Evolutionary conservation across 257 asterid species (phyloP), one percentile per base, ranked within the genome.

Genomic region (Solanum dulcamara): DNA sequence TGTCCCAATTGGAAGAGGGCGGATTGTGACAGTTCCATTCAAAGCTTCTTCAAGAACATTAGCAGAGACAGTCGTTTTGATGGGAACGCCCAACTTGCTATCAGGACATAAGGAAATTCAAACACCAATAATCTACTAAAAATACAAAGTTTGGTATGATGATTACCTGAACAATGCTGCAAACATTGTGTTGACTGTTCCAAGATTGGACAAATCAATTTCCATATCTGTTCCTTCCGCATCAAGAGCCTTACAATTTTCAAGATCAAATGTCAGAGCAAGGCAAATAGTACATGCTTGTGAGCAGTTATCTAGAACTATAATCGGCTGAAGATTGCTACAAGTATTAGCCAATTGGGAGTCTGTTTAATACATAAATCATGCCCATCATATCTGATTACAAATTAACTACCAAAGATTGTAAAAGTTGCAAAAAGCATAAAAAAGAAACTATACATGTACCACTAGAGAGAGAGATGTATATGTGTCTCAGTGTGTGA

Each of bases 221-320:
- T 97, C 99, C 99, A 97, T 93, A 88, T 97, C 99, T 95, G 94
- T 89, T 90, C 99, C 99, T 88, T 97, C 99, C 70, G 97, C 92
- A 66, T 95, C 99, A 90, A 97, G 93, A 84, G 98, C 99, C 99
- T 95, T 86, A 67, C 77, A 42, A 86, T 72, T 86, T 77, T 71
- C 87, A 88, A 30, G 33, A 66, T 77, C 48, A 89, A 87, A 88
- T 62, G 77, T 59, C 84, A 81, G 81, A 84, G 64, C 62, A 86
- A 67, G 85, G 48, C 37, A 64, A 33, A 71, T 51, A 46, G 57
- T 12, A 79, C 33, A 62, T 75, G 37, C 24, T 33, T 0, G 44
- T 48, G 64, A 30, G 30, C 64, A 79, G 11, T 48, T 75, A 79
- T 30, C 26, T 30, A 79, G 30, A 79, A 79, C 66, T 18, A 30